These are phyloP conservation scores for Colletotrichum kahawae DNA, from an alignment of 2,329 filamentous ascomycete genomes.

Conservation along the genomic window DNA sequence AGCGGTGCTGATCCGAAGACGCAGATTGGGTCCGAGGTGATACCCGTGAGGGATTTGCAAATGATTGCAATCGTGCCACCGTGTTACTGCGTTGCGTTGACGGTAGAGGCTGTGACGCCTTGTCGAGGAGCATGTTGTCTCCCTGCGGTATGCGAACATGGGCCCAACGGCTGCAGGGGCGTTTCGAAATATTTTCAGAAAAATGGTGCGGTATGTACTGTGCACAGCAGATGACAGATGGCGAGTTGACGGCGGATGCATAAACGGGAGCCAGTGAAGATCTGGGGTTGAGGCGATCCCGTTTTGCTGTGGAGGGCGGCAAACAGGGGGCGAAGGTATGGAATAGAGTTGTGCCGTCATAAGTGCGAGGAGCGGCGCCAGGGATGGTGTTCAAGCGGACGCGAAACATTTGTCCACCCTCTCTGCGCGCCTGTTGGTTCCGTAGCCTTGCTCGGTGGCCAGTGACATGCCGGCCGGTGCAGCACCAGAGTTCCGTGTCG, in stretches of 20 bases:
- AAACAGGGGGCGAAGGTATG: neutral
- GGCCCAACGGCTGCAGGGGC: constrained; percentile 4
- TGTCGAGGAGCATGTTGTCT: neutral
- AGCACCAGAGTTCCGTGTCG: constrained; percentile 1
- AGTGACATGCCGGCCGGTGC: neutral
- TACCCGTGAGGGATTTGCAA: neutral
- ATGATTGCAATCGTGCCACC: neutral
- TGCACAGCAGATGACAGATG: neutral
- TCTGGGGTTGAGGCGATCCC: constrained; percentile 20
- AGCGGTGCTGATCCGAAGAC: neutral
- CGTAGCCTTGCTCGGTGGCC: constrained; percentile 2
- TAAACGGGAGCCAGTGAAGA: constrained; percentile 2
- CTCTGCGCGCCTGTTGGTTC: neutral
- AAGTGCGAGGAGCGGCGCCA: neutral
- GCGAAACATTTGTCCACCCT: constrained; percentile 1
- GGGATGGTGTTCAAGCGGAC: constrained; percentile 1
- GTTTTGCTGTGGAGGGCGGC: neutral
- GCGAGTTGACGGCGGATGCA: neutral
- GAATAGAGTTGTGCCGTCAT: neutral
- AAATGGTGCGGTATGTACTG: neutral
- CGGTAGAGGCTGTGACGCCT: neutral
- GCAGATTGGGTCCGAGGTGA: neutral
- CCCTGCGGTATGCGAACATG: neutral
- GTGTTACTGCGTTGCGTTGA: neutral
- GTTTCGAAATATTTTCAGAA: constrained; percentile 20